Percentiles rank a stretch among this genome's conserved stretches.
These are phyloP conservation scores for Actinomortierella ambigua DNA, from an alignment of 371 early-diverging fungal species.

Conservation along the genomic window DNA sequence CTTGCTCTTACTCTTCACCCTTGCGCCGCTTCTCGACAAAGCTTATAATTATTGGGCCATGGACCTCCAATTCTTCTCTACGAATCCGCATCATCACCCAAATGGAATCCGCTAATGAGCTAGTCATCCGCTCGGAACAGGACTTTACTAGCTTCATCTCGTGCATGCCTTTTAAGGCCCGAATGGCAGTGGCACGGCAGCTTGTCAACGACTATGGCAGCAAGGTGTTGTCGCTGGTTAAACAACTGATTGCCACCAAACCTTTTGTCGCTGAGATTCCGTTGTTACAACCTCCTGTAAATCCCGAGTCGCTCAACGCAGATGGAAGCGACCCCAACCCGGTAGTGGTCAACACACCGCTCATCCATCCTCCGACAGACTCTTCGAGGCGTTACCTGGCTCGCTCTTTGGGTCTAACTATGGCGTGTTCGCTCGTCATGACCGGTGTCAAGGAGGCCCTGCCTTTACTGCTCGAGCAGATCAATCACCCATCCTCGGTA, in stretches of 20 bases:
- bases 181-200: slow-evolving; percentile 12
- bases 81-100: slow-evolving; percentile 6
- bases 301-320: slow-evolving; percentile 22
- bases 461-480: slow-evolving; percentile 13
- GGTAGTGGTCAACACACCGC: slow-evolving; percentile 12
- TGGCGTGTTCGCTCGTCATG: slow-evolving; percentile 24
- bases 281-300: slow-evolving; percentile 11
- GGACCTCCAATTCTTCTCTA: too few relatives aligned
- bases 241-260: slow-evolving; percentile 20
- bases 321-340: slow-evolving; percentile 41
- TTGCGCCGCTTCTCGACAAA: too few relatives aligned
- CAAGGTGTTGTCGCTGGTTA: slow-evolving; percentile 17
- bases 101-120: slow-evolving; percentile 20
- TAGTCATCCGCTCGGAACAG: too few relatives aligned
- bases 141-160: slow-evolving; percentile 8
- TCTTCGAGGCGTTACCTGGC: slow-evolving; percentile 30
- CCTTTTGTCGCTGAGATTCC: slow-evolving; percentile 15
- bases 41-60: too few relatives aligned
- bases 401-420: slow-evolving; percentile 13
- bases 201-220: slow-evolving; percentile 13
- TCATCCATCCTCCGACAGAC: slow-evolving; percentile 25
- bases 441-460: slow-evolving; percentile 11
- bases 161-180: slow-evolving; percentile 19
- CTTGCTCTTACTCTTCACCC: too few relatives aligned
- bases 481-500: slow-evolving; percentile 27